Conservation (phyloP, 768 basidiomycete species). For the Leccinum variicolor region DNA sequence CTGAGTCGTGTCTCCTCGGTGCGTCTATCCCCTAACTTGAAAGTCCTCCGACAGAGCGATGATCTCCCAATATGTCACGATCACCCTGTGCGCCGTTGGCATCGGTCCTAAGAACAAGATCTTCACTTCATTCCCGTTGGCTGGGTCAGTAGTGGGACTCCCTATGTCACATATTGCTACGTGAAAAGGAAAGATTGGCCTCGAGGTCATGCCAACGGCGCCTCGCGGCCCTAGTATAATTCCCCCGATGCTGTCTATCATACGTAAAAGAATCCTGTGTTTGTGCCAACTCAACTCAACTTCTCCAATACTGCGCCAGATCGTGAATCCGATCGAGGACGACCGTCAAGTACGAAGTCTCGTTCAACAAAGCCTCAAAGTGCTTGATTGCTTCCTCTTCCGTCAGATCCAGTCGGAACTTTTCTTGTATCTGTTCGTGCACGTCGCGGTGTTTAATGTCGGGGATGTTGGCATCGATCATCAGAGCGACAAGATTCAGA, state of each 20-base stretch:
- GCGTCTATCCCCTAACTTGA: not conserved
- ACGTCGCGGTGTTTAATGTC: slow-evolving; percentile 93
- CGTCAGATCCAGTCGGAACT: slow-evolving; percentile 90
- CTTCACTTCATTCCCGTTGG: not conserved
- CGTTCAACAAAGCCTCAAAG: slow-evolving; percentile 89
- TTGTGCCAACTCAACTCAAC: slow-evolving; percentile 49
- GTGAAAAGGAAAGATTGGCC: not conserved
- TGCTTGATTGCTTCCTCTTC: slow-evolving; percentile 98
- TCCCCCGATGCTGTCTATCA: not conserved
- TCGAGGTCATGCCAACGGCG: not conserved
- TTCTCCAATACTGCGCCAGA: slow-evolving; percentile 85
- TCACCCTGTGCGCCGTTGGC: not conserved
- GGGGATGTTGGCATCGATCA: slow-evolving; percentile 97
- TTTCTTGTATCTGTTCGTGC: slow-evolving; percentile 90
- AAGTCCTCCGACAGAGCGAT: not conserved
- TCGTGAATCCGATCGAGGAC: slow-evolving; percentile 94
- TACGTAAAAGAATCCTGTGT: slow-evolving; percentile 4
- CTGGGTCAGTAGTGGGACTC: not conserved
- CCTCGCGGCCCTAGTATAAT: not conserved
- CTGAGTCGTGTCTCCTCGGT: not conserved
- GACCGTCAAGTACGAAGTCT: slow-evolving; percentile 90
- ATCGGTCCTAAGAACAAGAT: not conserved
- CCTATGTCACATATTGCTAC: too few relatives aligned
- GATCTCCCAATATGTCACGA: not conserved
- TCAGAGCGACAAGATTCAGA: slow-evolving; percentile 91